A percentile compares a stretch with the other conserved stretches of the same genome.
phyloP scores from a whole-genome alignment of 148 eudicot genomes.

The Vaccinium macrocarpon region DNA sequence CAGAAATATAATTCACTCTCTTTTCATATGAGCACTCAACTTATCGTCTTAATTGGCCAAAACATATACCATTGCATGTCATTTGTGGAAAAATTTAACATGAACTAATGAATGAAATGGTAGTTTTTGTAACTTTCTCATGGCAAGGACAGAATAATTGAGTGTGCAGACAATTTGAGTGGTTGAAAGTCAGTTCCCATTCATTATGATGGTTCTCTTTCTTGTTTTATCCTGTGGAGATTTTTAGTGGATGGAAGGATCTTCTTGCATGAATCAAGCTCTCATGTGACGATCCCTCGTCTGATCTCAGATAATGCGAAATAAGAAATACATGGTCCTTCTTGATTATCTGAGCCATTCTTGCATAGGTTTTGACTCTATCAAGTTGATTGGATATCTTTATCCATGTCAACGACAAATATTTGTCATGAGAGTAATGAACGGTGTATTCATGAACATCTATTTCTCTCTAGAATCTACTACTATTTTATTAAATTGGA shows the following conservation, averaged over 20 bases:
- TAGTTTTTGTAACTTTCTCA: too few relatives aligned
- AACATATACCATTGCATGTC: too few relatives aligned
- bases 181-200: background rate
- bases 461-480: background rate
- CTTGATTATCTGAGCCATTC: background rate
- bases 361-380: background rate
- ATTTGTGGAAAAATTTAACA: too few relatives aligned
- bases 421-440: background rate
- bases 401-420: background rate
- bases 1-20: too few relatives aligned
- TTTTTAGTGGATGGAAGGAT: background rate
- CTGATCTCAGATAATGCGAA: background rate
- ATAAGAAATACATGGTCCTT: background rate
- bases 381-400: background rate
- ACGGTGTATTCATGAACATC: background rate
- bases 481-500: too few relatives aligned
- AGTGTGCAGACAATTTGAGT: background rate
- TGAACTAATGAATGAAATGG: too few relatives aligned
- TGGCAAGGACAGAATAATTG: too few relatives aligned
- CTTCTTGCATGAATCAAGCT: background rate
- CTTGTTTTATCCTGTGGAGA: background rate
- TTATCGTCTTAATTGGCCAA: too few relatives aligned
- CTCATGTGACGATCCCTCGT: background rate
- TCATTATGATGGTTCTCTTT: background rate
- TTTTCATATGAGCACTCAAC: too few relatives aligned